Evolutionary conservation across 1,139 yeast genomes (phyloP).

Genomic region (Taiozyma sp.): DNA sequence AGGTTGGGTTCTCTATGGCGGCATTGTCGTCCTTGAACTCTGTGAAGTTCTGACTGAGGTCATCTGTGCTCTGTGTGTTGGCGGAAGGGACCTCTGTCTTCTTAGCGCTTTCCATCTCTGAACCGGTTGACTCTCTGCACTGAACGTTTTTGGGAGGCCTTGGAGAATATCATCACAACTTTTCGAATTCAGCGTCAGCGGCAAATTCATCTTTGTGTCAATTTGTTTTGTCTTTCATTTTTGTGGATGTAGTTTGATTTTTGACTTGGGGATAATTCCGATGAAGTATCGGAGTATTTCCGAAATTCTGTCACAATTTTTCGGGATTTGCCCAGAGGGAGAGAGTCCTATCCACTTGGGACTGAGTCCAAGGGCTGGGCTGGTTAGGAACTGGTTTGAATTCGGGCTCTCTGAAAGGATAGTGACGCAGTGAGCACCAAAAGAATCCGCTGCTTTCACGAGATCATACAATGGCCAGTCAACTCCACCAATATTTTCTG

Average conservation of each 20-base stretch:
- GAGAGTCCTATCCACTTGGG: neutral
- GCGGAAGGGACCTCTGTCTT: neutral
- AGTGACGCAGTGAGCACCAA: too few relatives aligned
- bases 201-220: neutral
- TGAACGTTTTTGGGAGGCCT: neutral
- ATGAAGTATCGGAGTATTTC: neutral
- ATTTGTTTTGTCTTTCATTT: neutral
- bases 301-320: neutral
- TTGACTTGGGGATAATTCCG: neutral
- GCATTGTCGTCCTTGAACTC: slow-evolving; percentile 3
- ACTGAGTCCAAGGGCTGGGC: neutral
- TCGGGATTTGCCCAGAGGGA: neutral
- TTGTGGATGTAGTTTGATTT: neutral
- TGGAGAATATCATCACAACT: neutral
- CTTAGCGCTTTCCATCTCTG: neutral
- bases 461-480: too few relatives aligned
- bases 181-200: neutral
- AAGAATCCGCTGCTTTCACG: too few relatives aligned
- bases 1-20: slow-evolving; percentile 9
- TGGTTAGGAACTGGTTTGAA: neutral
- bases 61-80: neutral
- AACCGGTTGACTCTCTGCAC: neutral
- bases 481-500: too few relatives aligned
- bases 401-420: neutral
- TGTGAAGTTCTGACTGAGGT: neutral